These are phyloP conservation scores for Cylindricascospora bacillispora DNA, from an alignment of 1,139 yeast genomes.

Conservation along the genomic window DNA sequence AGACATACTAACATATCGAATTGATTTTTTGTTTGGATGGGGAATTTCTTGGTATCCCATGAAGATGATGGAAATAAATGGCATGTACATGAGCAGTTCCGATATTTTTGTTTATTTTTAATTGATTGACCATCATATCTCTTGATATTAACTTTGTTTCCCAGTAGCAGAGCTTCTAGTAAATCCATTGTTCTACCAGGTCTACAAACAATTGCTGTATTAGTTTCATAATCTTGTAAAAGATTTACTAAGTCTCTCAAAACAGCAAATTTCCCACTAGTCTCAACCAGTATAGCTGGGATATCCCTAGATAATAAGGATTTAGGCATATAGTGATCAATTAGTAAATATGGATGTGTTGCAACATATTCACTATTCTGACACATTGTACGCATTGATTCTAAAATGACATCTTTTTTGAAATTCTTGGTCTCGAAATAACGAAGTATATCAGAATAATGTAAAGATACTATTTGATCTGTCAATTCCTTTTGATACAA, in stretches of 20 bases:
- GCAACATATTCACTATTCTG: slow-evolving; percentile 67
- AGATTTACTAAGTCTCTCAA: slow-evolving; percentile 42
- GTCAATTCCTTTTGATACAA: slow-evolving; percentile 81
- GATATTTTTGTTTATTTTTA: slow-evolving; percentile 24
- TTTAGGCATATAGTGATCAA: slow-evolving; percentile 79
- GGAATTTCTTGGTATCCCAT: slow-evolving; percentile 12
- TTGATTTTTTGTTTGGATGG: slow-evolving; percentile 20
- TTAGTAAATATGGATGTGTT: slow-evolving; percentile 77
- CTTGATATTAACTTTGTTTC: slow-evolving; percentile 51
- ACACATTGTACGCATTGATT: slow-evolving; percentile 61
- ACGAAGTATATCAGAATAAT: slow-evolving; percentile 79
- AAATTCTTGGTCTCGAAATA: slow-evolving; percentile 57
- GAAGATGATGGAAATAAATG: slow-evolving; percentile 38
- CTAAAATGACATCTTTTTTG: slow-evolving; percentile 45
- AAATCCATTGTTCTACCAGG: slow-evolving; percentile 62
- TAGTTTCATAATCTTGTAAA: slow-evolving; percentile 29
- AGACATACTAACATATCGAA: slow-evolving; percentile 58
- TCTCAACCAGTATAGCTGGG: slow-evolving; percentile 60
- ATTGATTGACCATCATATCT: slow-evolving; percentile 52
- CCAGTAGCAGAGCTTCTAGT: slow-evolving; percentile 62
- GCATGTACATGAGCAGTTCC: slow-evolving; percentile 21
- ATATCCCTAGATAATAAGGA: slow-evolving; percentile 65
- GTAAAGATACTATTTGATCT: slow-evolving; percentile 86
- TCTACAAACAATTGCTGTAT: slow-evolving; percentile 41
- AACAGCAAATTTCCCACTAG: slow-evolving; percentile 77